phyloP scores from a whole-genome alignment of 1,284 basidiomycete species.

The Butyriboletus appendiculatus region DNA sequence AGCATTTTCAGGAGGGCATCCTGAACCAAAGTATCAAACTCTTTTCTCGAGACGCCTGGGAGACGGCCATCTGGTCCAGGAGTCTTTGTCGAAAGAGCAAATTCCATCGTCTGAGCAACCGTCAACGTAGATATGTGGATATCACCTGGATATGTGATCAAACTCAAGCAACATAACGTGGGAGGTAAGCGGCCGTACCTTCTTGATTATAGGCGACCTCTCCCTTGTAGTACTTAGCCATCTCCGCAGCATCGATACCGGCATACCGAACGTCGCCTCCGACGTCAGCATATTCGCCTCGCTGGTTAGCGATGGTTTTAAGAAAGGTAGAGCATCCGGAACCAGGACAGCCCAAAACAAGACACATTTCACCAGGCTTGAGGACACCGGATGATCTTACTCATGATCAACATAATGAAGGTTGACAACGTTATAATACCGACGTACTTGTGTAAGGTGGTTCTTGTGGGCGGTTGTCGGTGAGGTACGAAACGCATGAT shows the following conservation, averaged over 20 bases:
- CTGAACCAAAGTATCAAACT: conserved; percentile 59
- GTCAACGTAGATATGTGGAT: conserved; percentile 78
- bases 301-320: conserved; percentile 74
- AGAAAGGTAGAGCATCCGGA: conserved; percentile 82
- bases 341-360: conserved; percentile 84
- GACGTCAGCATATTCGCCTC: conserved; percentile 59
- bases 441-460: conserved; percentile 68
- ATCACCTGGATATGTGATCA: conserved; percentile 48
- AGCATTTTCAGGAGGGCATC: conserved; percentile 74
- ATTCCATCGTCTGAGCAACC: conserved; percentile 68
- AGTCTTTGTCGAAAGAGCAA: conserved; percentile 68
- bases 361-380: conserved; percentile 39
- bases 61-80: conserved; percentile 73
- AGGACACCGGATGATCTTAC: conserved; percentile 71
- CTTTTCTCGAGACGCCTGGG: conserved; percentile 59
- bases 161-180: background rate
- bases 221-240: conserved; percentile 71
- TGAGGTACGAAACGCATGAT: conserved; percentile 59
- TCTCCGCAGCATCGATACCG: conserved; percentile 65
- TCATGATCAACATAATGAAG: conserved; percentile 25
- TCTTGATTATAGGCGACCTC: conserved; percentile 87
- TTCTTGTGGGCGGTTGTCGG: conserved; percentile 52
- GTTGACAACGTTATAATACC: background rate
- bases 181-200: conserved; percentile 38
- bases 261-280: conserved; percentile 74